Evolutionary conservation across 495 filamentous ascomycete genomes (phyloP).

Genomic region (Hyaloscypha finlandica): DNA sequence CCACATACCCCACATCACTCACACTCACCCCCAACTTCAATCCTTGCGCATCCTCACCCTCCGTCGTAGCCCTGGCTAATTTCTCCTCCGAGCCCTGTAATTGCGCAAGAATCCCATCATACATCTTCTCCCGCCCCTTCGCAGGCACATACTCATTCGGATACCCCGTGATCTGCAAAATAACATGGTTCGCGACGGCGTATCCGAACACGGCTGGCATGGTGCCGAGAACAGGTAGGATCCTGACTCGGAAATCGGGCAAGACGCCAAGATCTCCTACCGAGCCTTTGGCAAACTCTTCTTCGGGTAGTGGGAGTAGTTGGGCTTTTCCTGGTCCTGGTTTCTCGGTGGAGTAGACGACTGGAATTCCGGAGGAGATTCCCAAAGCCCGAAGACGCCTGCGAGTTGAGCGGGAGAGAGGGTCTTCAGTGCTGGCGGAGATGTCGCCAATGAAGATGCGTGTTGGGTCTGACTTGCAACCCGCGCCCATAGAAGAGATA

Average conservation of each 20-base stretch:
- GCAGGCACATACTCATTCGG: slow-evolving; percentile 78
- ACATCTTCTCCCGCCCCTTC: slow-evolving; percentile 88
- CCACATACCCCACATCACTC: slow-evolving; percentile 79
- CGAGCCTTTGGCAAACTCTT: slow-evolving; percentile 84
- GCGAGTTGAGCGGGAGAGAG: slow-evolving; percentile 81
- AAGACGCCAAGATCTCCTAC: slow-evolving; percentile 85
- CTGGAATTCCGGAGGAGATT: slow-evolving; percentile 81
- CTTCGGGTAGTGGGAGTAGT: slow-evolving; percentile 81
- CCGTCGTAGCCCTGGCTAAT: slow-evolving; percentile 53
- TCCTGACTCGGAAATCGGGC: slow-evolving; percentile 90
- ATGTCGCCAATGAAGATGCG: slow-evolving; percentile 92
- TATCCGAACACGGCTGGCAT: slow-evolving; percentile 98
- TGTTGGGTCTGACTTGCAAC: slow-evolving; percentile 96
- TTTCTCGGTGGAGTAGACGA: slow-evolving; percentile 92
- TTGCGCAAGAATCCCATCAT: slow-evolving; percentile 73
- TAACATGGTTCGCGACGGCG: slow-evolving; percentile 85
- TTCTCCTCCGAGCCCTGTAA: slow-evolving; percentile 79
- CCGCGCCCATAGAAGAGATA: slow-evolving; percentile 95
- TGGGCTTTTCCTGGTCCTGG: slow-evolving; percentile 89
- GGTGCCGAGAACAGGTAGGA: slow-evolving; percentile 90
- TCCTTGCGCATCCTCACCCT: slow-evolving; percentile 63
- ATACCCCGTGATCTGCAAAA: slow-evolving; percentile 82
- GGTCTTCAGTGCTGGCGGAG: slow-evolving; percentile 84
- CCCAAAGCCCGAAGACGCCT: slow-evolving; percentile 77
- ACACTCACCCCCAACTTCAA: slow-evolving; percentile 75